These are phyloP conservation scores for Kalmanozyma brasiliensis DNA, from an alignment of 1,284 basidiomycete species.

Conservation along the genomic window DNA sequence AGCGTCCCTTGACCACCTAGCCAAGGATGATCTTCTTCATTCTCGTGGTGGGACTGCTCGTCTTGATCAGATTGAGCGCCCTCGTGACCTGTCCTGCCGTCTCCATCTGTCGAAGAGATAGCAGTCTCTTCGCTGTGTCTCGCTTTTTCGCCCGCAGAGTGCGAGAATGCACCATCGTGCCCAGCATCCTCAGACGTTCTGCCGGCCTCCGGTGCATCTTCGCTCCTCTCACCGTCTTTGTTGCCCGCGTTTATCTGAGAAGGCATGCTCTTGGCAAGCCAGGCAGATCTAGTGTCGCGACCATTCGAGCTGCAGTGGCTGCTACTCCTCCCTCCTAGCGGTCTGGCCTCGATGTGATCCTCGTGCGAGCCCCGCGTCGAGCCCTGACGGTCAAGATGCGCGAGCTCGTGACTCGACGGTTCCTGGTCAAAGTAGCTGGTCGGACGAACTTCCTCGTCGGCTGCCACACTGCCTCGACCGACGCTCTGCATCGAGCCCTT, in stretches of 20 bases:
- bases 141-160: no score
- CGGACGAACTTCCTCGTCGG: neutral
- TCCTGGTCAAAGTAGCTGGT: constrained; percentile 16
- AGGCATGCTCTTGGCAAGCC: constrained; percentile 14
- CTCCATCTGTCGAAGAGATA: neutral
- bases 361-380: constrained; percentile 10
- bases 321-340: constrained; percentile 4
- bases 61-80: neutral
- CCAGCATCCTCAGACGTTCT: no score
- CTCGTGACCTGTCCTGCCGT: neutral
- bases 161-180: no score
- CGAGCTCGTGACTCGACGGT: constrained; percentile 3
- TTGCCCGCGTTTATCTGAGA: constrained; percentile 1
- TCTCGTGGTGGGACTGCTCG: neutral
- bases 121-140: constrained; percentile 27
- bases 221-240: neutral
- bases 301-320: constrained; percentile 8
- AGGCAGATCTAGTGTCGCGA: constrained; percentile 10
- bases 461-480: constrained; percentile 6
- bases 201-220: neutral
- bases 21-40: constrained; percentile 16
- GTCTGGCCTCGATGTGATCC: constrained; percentile 10
- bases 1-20: constrained; percentile 22
- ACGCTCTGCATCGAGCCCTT: constrained; percentile 21
- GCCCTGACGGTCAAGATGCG: constrained; percentile 9